Evolutionary conservation across 2,329 filamentous ascomycete species (phyloP).

Genomic region (Elsinoe perseae): DNA sequence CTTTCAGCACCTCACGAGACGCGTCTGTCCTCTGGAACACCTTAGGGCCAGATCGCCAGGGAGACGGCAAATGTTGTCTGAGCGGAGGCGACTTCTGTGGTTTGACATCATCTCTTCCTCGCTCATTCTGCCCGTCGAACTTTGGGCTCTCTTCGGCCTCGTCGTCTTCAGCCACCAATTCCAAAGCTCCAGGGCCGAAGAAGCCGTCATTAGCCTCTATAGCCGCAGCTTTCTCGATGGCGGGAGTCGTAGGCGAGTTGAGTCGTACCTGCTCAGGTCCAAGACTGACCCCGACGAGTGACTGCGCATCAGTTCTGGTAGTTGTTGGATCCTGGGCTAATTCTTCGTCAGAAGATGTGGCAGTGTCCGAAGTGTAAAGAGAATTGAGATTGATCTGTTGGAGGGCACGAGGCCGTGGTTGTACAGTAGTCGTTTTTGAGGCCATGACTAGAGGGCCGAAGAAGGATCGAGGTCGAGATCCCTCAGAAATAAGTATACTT

Average conservation of each 20-base stretch:
- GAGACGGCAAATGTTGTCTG: slow-evolving; percentile 34
- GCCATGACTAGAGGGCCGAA: neutral
- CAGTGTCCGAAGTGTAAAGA: slow-evolving; percentile 30
- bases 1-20: slow-evolving; percentile 34
- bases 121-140: slow-evolving; percentile 7
- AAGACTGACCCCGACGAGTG: slow-evolving; percentile 53
- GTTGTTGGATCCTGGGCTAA: slow-evolving; percentile 24
- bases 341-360: slow-evolving; percentile 41
- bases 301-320: slow-evolving; percentile 34
- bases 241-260: slow-evolving; percentile 50
- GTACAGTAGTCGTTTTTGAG: slow-evolving; percentile 5
- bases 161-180: slow-evolving; percentile 11
- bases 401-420: slow-evolving; percentile 30
- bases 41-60: slow-evolving; percentile 36
- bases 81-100: neutral
- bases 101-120: slow-evolving; percentile 3
- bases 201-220: slow-evolving; percentile 44
- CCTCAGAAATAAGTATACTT: neutral
- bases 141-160: slow-evolving; percentile 1
- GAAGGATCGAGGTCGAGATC: neutral
- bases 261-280: slow-evolving; percentile 49
- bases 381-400: slow-evolving; percentile 36
- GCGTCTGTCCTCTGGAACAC: slow-evolving; percentile 31
- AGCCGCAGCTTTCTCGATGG: slow-evolving; percentile 51
- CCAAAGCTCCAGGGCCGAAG: slow-evolving; percentile 33